A percentile compares a stretch with the other conserved stretches of the same genome.
Conservation (phyloP, 208 protist species). For the Leishmania mexicana region DNA sequence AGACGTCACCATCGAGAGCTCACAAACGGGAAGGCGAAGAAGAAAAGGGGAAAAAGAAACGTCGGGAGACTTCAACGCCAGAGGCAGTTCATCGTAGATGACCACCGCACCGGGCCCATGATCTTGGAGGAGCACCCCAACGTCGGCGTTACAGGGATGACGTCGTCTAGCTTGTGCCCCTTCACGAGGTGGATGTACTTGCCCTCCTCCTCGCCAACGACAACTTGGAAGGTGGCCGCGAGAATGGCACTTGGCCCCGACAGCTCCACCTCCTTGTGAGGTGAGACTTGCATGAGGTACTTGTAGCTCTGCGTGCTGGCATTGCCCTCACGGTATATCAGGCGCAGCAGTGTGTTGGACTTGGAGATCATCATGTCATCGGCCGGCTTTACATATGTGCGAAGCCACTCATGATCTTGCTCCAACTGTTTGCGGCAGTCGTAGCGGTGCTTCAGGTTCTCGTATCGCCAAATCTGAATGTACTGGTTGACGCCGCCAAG, state of each 20-base stretch:
- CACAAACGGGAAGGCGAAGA: background rate
- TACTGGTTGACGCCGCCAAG: slow-evolving; percentile 77
- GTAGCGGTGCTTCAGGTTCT: slow-evolving; percentile 75
- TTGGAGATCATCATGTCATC: slow-evolving; percentile 44
- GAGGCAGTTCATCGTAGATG: slow-evolving; percentile 53
- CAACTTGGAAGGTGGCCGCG: slow-evolving; percentile 68
- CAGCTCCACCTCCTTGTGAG: slow-evolving; percentile 52
- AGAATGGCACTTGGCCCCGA: slow-evolving; percentile 60
- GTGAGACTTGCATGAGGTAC: slow-evolving; percentile 74
- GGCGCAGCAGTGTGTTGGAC: slow-evolving; percentile 62
- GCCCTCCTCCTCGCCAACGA: slow-evolving; percentile 60
- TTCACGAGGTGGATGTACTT: slow-evolving; percentile 83
- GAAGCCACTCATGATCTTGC: slow-evolving; percentile 65
- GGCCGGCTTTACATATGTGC: slow-evolving; percentile 38
- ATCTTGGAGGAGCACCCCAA: slow-evolving; percentile 57
- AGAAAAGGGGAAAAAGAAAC: background rate
- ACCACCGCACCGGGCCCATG: slow-evolving; percentile 73
- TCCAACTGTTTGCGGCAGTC: slow-evolving; percentile 49
- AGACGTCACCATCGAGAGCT: background rate
- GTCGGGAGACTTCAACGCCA: slow-evolving; percentile 46
- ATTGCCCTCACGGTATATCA: slow-evolving; percentile 63
- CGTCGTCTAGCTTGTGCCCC: slow-evolving; percentile 62
- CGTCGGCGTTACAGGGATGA: slow-evolving; percentile 46
- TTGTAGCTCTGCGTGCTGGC: slow-evolving; percentile 76
- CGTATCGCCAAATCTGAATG: slow-evolving; percentile 79